Evolutionary conservation across 331 rosid species (phyloP), one percentile per base, ranked within the genome.

Genomic region (Rosa hybrid): DNA sequence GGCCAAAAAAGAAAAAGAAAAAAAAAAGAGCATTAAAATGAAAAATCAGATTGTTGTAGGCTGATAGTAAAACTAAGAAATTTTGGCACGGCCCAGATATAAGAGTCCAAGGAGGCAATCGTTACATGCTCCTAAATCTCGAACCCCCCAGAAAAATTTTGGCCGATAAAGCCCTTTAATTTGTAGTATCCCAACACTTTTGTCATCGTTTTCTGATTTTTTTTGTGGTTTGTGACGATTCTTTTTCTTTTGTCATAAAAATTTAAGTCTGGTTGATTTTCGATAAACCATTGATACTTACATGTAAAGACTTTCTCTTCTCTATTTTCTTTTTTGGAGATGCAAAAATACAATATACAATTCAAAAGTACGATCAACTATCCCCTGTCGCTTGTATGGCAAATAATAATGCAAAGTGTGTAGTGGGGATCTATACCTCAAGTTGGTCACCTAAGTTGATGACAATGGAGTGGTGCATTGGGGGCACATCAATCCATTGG

Each of bases 401-500:
- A 62, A 62, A 62, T 25, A 62, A 38, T 65, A 65, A 38, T 30
- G 41, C 44, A 2, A 13, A 38, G 71, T 65, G 12, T 34, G 44
- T 38, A 34, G 71, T 12, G 71, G 60, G 48, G 44, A 69, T 21
- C n/a, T 21, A 30, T 87, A 95, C 99, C 94, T 96, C 99, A 45
- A 96, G 97, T 85, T 96, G 99, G 77, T 96, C 99, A 21, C 98
- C 99, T 9, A 93, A 86, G 88, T 95, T 95, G 92, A 93, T 76
- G 75, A 95, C 99, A 74, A 95, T 91, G 84, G 99, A 93, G 90
- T 96, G 98, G 79, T 86, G 97, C 94, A 92, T 81, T 10, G 98
- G 99, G 0, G 99, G 99, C 76, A 96, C 99, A 82, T 91, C 97
- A 48, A 91, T 71, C 99, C 99, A 96, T 12, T 92, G 77, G 20